Evolutionary conservation across 73 alveolate species (phyloP), one percentile per base, ranked within the genome.

Genomic region (Stentor roeselii): DNA sequence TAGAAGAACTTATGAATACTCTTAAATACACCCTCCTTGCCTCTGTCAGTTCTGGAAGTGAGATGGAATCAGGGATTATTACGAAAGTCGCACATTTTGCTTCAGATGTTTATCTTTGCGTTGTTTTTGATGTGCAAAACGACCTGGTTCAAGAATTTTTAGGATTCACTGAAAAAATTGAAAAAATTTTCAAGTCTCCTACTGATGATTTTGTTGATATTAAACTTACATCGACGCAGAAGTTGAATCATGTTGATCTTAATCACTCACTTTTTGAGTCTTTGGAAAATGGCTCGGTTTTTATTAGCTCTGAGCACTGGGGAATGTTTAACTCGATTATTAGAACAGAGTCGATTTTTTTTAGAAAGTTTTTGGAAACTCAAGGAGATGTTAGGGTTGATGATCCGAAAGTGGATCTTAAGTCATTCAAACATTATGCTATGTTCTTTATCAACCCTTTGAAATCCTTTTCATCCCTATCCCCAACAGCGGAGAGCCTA

Each of bases 161-260:
- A 21, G 67, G 21, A 11, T 50, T 50, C 67, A 11, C 21, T 11
- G 21, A 50, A 50, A 50, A 50, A 50, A 50, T 50, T 50, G 80
- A 67, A 30, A 30, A 21, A 30, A 40, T 67, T 21, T 21, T 67
- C 11, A 67, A 32, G 41, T 67, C 80, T 14, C 80, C 80, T 21
- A 21, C 34, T 1, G 80, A 67, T 32, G 80, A 67, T 34, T 67
- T 21, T 67, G 37, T 67, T n/a, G 80, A 67, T 67, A 50, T 50
- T 21, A 50, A 50, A 50, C 6, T 50, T 50, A 50, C 67, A 6
- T 50, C 30, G 30, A n/a, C n/a, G n/a, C n/a, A n/a, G n/a, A 50
- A 50, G 67, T 21, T 11, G 6, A 21, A 21, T 6, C 6, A 11
- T 11, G 67, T 11, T 11, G 67, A 50, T 6, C 21, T 50, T 6